Conservation (phyloP, 2,329 filamentous ascomycete species). For the Clathrospora elynae region DNA sequence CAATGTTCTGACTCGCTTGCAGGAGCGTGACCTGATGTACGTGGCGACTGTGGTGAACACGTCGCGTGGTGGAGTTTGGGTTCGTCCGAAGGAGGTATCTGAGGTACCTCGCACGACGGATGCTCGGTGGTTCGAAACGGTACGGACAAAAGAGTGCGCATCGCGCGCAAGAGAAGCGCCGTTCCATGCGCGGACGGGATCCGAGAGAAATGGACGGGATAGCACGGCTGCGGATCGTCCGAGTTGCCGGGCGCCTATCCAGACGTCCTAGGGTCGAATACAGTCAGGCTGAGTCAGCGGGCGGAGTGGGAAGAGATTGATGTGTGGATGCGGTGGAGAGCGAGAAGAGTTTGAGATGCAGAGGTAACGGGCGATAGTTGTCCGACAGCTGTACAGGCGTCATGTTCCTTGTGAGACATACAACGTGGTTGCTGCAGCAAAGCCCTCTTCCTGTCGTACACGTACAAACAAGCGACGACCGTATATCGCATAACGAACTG, state of each 20-base stretch:
- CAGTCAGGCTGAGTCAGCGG: conserved; percentile 16
- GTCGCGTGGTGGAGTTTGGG: too few relatives aligned
- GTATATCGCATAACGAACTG: background rate
- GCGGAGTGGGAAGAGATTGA: background rate
- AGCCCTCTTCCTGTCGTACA: too few relatives aligned
- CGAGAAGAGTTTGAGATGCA: conserved; percentile 6
- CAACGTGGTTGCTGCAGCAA: conserved; percentile 30
- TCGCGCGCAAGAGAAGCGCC: background rate
- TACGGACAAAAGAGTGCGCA: background rate
- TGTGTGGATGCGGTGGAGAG: background rate
- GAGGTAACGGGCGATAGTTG: too few relatives aligned
- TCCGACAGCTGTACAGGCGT: too few relatives aligned
- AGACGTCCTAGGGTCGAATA: conserved; percentile 11
- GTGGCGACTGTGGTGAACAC: too few relatives aligned
- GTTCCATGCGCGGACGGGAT: background rate
- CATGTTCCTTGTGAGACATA: conserved; percentile 16
- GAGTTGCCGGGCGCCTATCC: conserved; percentile 32
- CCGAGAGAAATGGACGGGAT: conserved; percentile 1
- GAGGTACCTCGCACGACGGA: too few relatives aligned
- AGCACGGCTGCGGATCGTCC: conserved; percentile 24
- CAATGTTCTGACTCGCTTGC: too few relatives aligned
- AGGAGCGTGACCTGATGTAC: too few relatives aligned
- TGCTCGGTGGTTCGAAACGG: too few relatives aligned
- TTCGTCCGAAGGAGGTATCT: too few relatives aligned
- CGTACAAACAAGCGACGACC: too few relatives aligned